Conservation (phyloP, 345 rosid species). For the Aethionema arabicum region DNA sequence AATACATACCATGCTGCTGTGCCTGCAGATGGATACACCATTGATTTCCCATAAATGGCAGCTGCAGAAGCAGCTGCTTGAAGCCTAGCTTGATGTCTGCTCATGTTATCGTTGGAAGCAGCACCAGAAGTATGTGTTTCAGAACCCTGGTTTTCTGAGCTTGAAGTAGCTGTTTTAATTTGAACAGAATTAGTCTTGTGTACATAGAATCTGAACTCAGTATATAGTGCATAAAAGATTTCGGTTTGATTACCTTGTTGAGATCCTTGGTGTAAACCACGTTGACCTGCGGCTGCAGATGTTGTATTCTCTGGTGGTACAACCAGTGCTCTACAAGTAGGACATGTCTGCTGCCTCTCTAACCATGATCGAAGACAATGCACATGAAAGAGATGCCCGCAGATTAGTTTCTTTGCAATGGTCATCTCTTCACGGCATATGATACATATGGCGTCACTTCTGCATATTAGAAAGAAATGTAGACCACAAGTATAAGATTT, state of each 20-base stretch:
- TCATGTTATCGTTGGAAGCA: constrained; percentile 42
- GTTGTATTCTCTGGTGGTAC: constrained; percentile 79
- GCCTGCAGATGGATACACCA: constrained; percentile 82
- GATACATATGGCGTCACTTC: constrained; percentile 93
- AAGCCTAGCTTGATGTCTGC: constrained; percentile 74
- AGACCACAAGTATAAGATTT: constrained; percentile 10
- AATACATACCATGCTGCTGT: constrained; percentile 61
- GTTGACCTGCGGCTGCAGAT: constrained; percentile 56
- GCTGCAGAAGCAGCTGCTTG: constrained; percentile 96
- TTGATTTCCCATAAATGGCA: constrained; percentile 77
- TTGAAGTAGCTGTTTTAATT: constrained; percentile 47
- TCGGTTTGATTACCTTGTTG: constrained; percentile 44
- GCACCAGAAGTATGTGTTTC: constrained; percentile 42
- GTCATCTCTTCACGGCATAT: constrained; percentile 99
- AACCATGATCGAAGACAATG: constrained; percentile 99
- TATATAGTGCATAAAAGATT: not conserved
- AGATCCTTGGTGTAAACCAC: constrained; percentile 50
- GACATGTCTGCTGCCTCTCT: constrained; percentile 97
- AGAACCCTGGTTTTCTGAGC: constrained; percentile 42
- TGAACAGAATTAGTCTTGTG: constrained; percentile 11
- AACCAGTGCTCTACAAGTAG: constrained; percentile 94
- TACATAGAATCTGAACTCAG: constrained; percentile 5
- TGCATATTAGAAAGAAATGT: constrained; percentile 42
- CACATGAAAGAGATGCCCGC: constrained; percentile 97
- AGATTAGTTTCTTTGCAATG: constrained; percentile 80